Base-by-base conservation (phyloP, 2,329 filamentous ascomycete genomes). In the Scedosporium minutisporum region DNA sequence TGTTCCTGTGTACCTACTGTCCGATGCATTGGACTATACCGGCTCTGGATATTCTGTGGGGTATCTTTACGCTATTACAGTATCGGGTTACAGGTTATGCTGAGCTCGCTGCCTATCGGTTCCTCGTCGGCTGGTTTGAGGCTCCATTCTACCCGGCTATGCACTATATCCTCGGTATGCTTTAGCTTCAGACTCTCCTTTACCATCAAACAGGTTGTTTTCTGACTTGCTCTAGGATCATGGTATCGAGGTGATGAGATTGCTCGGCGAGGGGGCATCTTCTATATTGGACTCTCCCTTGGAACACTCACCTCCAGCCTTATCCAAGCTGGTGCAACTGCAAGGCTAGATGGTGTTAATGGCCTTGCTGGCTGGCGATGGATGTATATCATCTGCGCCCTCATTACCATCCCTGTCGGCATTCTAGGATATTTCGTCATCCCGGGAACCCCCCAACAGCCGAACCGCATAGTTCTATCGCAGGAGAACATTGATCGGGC, bases 31-130 rank as follows among this genome's bases (percentile, higher is more conserved):
- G 76, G 70, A 66, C 81, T 0, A 76, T 84, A 6, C 82, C 82
- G 0, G 73, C 75, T 9, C 72, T 83, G 64, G 80, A 84, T 63
- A 66, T 84, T 1, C 69, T 73, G 1, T 86, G 83, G 83, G 82
- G 81, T 0, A 69, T 84, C n/a, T 82, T 85, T 64, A 86, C 82
- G 0, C 73, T 86, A 7, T 71, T 84, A 2, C 81, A 84, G 63
- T 84, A 79, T 62, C 77, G 81, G 4, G 77, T 77, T 1, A 71
- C 74, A 2, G 72, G 75, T 1, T 83, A 77, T 65, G 75, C 76
- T 0, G 82, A 85, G 61, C 63, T 84, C 6, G 77, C 77, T 57
- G 78, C 78, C 0, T 82, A 82, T 68, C 75, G 82, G 1, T 85
- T 85, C 62, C 64, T 84, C 1, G 78, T 84, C 3, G 80, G 80